Evolutionary conservation across 108 stramenopile species (phyloP).

Genomic region (Nannochloropsis salina): DNA sequence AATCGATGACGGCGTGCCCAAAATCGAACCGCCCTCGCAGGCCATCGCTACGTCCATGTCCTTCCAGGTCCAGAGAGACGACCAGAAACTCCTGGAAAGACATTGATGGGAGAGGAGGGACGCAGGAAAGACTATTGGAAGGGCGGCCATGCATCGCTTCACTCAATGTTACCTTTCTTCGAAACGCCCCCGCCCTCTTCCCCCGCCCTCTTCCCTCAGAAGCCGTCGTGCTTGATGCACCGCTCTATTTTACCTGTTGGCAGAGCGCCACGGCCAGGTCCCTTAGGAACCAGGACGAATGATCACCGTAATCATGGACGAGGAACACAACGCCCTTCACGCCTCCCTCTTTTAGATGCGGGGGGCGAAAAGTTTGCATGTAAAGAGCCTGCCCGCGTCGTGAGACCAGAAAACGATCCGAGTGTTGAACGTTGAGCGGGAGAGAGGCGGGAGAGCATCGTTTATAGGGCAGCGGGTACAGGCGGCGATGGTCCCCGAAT

Average conservation of each 20-base stretch:
- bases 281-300: background rate
- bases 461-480: background rate
- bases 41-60: background rate
- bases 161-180: too few relatives aligned
- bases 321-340: background rate
- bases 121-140: background rate
- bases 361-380: background rate
- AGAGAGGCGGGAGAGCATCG: background rate
- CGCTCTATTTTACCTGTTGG: background rate
- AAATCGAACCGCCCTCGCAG: background rate
- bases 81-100: background rate
- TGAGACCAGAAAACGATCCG: background rate
- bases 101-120: background rate
- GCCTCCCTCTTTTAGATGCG: background rate
- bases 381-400: background rate
- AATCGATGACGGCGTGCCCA: background rate
- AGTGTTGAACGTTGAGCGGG: slow-evolving; percentile 1
- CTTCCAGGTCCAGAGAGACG: background rate
- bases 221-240: too few relatives aligned
- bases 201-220: background rate
- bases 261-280: background rate
- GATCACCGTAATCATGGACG: background rate
- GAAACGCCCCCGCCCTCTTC: background rate
- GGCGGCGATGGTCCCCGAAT: background rate
- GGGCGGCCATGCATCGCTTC: too few relatives aligned